These are phyloP conservation scores for Fulvia fulva DNA, from an alignment of 2,329 filamentous ascomycete species.

Conservation along the genomic window DNA sequence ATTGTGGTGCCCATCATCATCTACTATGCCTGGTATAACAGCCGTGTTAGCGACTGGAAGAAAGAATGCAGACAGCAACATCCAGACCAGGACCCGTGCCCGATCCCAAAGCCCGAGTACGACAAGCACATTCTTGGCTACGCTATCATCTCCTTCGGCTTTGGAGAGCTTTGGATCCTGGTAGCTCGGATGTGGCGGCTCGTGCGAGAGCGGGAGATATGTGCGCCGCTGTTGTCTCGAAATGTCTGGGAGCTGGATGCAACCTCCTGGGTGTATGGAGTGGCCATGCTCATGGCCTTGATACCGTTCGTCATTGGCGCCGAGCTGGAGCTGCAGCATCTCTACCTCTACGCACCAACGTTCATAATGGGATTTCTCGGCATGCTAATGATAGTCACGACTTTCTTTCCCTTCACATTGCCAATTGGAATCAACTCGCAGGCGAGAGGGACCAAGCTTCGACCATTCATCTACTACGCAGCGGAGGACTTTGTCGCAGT, in stretches of 20 bases:
- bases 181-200: constrained; percentile 28
- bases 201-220: constrained; percentile 26
- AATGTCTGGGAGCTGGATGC: constrained; percentile 32
- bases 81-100: constrained; percentile 16
- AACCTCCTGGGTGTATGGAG: constrained; percentile 32
- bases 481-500: constrained; percentile 34
- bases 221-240: constrained; percentile 29
- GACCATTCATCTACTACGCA: constrained; percentile 34
- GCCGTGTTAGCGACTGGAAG: constrained; percentile 13
- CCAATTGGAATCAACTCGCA: constrained; percentile 33
- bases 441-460: constrained; percentile 24
- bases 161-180: constrained; percentile 33
- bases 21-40: constrained; percentile 32
- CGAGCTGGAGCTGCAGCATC: constrained; percentile 25
- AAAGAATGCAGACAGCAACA: constrained; percentile 18
- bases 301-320: constrained; percentile 29
- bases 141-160: constrained; percentile 29
- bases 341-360: constrained; percentile 31
- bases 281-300: constrained; percentile 29
- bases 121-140: constrained; percentile 29
- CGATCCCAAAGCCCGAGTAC: constrained; percentile 24
- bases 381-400: constrained; percentile 29
- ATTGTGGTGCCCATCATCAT: constrained; percentile 31
- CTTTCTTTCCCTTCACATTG: constrained; percentile 29
- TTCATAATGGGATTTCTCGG: constrained; percentile 33